Conservation (phyloP, 2,329 filamentous ascomycete genomes). For the Verticillium isaacii region DNA sequence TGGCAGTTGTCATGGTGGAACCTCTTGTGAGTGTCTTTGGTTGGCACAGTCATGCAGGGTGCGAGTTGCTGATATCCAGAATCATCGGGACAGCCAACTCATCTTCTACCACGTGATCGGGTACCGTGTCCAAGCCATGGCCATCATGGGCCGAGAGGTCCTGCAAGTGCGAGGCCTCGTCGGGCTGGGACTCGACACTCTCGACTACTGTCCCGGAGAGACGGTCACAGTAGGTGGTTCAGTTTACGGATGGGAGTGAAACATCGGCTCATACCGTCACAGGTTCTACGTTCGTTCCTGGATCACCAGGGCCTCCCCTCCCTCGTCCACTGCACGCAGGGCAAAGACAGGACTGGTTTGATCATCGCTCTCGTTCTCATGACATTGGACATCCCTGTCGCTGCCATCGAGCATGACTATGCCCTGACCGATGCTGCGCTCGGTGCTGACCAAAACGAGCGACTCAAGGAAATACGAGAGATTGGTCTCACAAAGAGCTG, state of each 20-base stretch:
- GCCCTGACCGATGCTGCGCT: slow-evolving; percentile 57
- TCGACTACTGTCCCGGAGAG: slow-evolving; percentile 63
- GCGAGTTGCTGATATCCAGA: neutral
- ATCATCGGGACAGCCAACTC: slow-evolving; percentile 43
- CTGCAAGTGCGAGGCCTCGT: slow-evolving; percentile 69
- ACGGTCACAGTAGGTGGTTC: slow-evolving; percentile 38
- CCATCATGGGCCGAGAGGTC: slow-evolving; percentile 63
- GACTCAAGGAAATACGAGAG: slow-evolving; percentile 62
- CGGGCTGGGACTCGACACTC: slow-evolving; percentile 63
- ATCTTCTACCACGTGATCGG: slow-evolving; percentile 59
- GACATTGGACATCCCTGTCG: slow-evolving; percentile 49
- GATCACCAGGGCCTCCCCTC: slow-evolving; percentile 52
- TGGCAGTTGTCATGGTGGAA: slow-evolving; percentile 64
- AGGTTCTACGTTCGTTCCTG: slow-evolving; percentile 45
- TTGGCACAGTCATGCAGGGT: neutral
- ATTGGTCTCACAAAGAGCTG: slow-evolving; percentile 74
- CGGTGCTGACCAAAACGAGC: slow-evolving; percentile 53
- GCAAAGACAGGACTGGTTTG: slow-evolving; percentile 80
- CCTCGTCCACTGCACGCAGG: slow-evolving; percentile 81
- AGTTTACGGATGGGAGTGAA: neutral
- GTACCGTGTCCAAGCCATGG: slow-evolving; percentile 64
- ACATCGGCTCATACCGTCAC: neutral
- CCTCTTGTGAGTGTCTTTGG: slow-evolving; percentile 44
- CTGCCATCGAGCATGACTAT: slow-evolving; percentile 69
- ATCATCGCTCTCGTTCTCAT: slow-evolving; percentile 65